Percentiles rank a stretch among this genome's conserved stretches.
These are phyloP conservation scores for Emericellopsis atlantica DNA, from an alignment of 2,329 filamentous ascomycete genomes.

Conservation along the genomic window DNA sequence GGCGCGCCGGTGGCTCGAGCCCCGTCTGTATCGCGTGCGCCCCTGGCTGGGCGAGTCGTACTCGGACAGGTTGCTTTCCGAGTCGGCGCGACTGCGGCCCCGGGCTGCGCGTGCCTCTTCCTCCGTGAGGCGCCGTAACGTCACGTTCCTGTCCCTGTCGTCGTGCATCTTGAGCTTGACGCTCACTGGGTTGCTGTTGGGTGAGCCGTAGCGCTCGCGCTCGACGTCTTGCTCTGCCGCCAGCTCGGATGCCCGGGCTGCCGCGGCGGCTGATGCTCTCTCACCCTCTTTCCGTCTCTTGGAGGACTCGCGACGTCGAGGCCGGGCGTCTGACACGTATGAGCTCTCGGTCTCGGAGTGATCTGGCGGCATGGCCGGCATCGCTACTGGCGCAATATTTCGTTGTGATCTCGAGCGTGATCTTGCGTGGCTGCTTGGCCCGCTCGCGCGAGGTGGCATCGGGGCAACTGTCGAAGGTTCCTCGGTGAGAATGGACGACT, in stretches of 20 bases:
- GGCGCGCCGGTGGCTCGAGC: constrained; percentile 32
- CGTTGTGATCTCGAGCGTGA: constrained; percentile 27
- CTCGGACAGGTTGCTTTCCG: constrained; percentile 43
- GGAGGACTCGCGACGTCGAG: constrained; percentile 29
- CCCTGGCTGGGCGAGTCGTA: constrained; percentile 35
- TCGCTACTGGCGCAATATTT: constrained; percentile 24
- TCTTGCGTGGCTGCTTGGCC: constrained; percentile 8
- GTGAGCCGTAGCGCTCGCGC: constrained; percentile 25
- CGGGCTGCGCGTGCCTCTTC: constrained; percentile 38
- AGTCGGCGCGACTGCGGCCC: constrained; percentile 33
- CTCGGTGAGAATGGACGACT: constrained; percentile 20
- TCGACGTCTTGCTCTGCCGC: constrained; percentile 33
- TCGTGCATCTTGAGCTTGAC: constrained; percentile 49
- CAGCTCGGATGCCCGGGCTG: constrained; percentile 31
- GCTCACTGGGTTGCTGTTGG: constrained; percentile 34
- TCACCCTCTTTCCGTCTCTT: constrained; percentile 32
- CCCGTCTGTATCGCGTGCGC: constrained; percentile 39
- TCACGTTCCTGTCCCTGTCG: constrained; percentile 48
- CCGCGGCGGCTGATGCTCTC: constrained; percentile 31
- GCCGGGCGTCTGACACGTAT: constrained; percentile 18
- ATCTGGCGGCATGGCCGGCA: constrained; percentile 43
- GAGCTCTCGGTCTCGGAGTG: constrained; percentile 21
- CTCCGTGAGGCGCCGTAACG: constrained; percentile 46
- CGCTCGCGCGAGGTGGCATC: constrained; percentile 8
- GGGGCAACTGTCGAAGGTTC: constrained; percentile 9